These are phyloP conservation scores for Solanum bulbocastanum DNA, from an alignment of 257 asterid species.

Conservation along the genomic window DNA sequence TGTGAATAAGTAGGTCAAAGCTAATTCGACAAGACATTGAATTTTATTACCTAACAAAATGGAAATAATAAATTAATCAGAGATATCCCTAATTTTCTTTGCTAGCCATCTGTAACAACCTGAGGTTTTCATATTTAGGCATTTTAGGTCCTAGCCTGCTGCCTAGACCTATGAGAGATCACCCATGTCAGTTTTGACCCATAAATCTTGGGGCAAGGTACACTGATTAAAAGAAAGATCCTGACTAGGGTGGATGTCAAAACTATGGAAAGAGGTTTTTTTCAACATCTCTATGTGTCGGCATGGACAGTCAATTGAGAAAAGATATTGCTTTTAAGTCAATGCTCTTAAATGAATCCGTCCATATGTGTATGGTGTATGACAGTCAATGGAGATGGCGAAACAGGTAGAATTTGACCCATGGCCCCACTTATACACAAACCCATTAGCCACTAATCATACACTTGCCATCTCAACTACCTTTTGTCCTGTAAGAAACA, in stretches of 20 bases:
- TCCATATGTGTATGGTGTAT: not conserved
- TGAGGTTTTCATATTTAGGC: not conserved
- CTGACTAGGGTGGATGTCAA: not conserved
- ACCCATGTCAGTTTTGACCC: not conserved
- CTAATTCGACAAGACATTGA: not conserved
- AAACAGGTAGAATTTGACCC: not conserved
- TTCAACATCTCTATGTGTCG: not conserved
- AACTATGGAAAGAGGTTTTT: not conserved
- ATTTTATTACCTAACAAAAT: not conserved
- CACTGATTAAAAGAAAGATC: not conserved
- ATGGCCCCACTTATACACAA: not conserved
- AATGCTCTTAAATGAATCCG: not conserved
- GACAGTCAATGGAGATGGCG: not conserved
- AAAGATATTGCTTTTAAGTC: not conserved
- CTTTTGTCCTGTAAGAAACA: not conserved
- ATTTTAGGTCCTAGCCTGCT: not conserved
- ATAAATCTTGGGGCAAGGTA: not conserved
- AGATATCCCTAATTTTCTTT: not conserved
- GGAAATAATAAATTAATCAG: not conserved
- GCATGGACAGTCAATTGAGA: not conserved
- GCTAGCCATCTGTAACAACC: not conserved
- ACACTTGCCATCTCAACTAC: not conserved
- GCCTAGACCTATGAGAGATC: not conserved
- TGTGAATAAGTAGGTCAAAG: not conserved
- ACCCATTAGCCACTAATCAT: not conserved